These are phyloP conservation scores for Hypocreales sp. DNA, from an alignment of 2,329 filamentous ascomycete genomes.

Conservation along the genomic window DNA sequence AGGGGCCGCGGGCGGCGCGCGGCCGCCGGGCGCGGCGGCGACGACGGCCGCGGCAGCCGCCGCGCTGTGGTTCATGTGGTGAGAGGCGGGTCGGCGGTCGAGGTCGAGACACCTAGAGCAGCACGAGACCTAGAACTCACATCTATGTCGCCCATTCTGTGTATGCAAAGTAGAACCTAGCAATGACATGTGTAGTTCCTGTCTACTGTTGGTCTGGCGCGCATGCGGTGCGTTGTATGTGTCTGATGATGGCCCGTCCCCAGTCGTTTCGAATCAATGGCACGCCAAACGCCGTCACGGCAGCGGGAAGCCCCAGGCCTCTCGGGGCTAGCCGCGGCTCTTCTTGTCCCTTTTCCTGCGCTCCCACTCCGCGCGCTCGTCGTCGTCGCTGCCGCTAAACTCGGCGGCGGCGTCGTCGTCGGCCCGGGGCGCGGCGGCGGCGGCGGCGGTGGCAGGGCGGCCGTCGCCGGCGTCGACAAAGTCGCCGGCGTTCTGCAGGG, in stretches of 20 bases:
- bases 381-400: slow-evolving; percentile 49
- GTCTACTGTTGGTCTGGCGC: slow-evolving; percentile 1
- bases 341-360: slow-evolving; percentile 29
- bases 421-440: slow-evolving; percentile 7
- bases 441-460: slow-evolving; percentile 7
- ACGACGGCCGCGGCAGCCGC: slow-evolving; percentile 2
- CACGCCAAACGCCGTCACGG: slow-evolving; percentile 3
- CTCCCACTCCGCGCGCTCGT: slow-evolving; percentile 48
- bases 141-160: slow-evolving; percentile 3
- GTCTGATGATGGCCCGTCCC: neutral
- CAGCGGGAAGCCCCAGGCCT: no score
- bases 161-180: slow-evolving; percentile 1
- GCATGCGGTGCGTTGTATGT: neutral
- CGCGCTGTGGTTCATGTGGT: slow-evolving; percentile 1
- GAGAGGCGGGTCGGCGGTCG: no score
- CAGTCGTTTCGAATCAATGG: slow-evolving; percentile 2
- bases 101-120: neutral
- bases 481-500: slow-evolving; percentile 40
- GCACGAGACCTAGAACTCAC: slow-evolving; percentile 4
- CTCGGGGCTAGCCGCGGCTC: slow-evolving; percentile 8
- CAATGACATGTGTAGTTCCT: slow-evolving; percentile 1
- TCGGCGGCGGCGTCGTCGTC: slow-evolving; percentile 40
- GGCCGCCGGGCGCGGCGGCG: slow-evolving; percentile 5
- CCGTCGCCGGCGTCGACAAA: slow-evolving; percentile 26
- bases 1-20: slow-evolving; percentile 8